A percentile compares a stretch with the other conserved stretches of the same genome.
phyloP scores from a whole-genome alignment of 345 rosid species.

The Eutrema yunnanense region DNA sequence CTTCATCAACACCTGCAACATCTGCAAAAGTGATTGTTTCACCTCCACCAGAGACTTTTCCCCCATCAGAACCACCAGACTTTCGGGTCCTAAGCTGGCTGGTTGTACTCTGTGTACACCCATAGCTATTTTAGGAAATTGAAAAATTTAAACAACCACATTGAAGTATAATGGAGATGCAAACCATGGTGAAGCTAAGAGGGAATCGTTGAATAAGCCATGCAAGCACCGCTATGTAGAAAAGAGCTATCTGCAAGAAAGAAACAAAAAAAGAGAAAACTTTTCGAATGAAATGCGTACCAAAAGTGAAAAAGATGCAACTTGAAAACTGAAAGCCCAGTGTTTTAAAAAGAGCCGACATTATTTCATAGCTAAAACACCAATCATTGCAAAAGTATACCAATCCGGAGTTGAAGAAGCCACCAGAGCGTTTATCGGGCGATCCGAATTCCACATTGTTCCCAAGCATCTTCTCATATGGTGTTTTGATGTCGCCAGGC shows the following conservation, averaged over 20 bases:
- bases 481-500: conserved; percentile 77
- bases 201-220: conserved; percentile 73
- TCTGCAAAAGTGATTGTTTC: conserved; percentile 87
- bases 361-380: not conserved
- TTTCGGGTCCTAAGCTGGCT: conserved; percentile 77
- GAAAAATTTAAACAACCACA: not conserved
- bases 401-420: conserved; percentile 74
- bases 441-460: conserved; percentile 88
- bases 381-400: conserved; percentile 22
- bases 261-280: not conserved
- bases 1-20: conserved; percentile 97
- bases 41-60: conserved; percentile 64
- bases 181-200: conserved; percentile 73
- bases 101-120: conserved; percentile 51
- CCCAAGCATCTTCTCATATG: conserved; percentile 91
- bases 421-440: conserved; percentile 81
- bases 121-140: not conserved
- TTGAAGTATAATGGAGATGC: not conserved
- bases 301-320: not conserved
- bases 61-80: conserved; percentile 55
- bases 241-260: conserved; percentile 63
- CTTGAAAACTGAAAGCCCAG: not conserved
- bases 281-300: not conserved
- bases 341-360: not conserved
- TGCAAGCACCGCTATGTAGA: conserved; percentile 74